Percentiles rank a stretch among this genome's conserved stretches.
Evolutionary conservation across 306 rosid species (phyloP).

Genomic region (Hippophae rhamnoides): DNA sequence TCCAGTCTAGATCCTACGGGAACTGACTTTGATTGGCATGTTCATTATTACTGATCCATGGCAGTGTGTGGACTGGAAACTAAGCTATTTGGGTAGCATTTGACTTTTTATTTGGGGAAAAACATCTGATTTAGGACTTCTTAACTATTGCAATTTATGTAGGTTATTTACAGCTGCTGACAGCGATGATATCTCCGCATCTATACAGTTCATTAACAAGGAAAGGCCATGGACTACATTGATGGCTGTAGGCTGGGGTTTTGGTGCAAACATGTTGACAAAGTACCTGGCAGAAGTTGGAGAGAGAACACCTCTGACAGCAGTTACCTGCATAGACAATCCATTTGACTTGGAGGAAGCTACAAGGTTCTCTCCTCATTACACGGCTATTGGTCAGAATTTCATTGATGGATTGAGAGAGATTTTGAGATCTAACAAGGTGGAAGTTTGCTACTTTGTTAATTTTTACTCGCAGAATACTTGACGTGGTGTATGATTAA

Average conservation of each 20-base stretch:
- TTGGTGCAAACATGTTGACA: conserved; percentile 93
- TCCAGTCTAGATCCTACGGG: too few relatives aligned
- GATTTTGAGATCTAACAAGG: conserved; percentile 79
- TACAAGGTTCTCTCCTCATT: conserved; percentile 52
- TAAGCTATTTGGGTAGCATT: too few relatives aligned
- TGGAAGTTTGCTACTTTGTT: conserved; percentile 22
- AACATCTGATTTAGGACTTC: conserved; percentile 26
- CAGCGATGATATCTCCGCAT: conserved; percentile 91
- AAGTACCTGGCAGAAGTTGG: conserved; percentile 93
- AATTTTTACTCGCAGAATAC: conserved; percentile 9
- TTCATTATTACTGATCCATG: too few relatives aligned
- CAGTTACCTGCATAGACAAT: conserved; percentile 83
- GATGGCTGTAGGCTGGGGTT: conserved; percentile 92
- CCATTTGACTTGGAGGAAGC: conserved; percentile 95
- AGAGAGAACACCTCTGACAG: conserved; percentile 73
- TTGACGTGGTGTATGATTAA: conserved; percentile 12
- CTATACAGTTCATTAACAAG: conserved; percentile 50
- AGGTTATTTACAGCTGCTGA: conserved; percentile 99
- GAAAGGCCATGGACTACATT: conserved; percentile 83
- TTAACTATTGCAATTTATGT: conserved; percentile 44
- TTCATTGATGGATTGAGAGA: conserved; percentile 66
- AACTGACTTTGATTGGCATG: too few relatives aligned
- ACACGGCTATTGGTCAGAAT: conserved; percentile 43
- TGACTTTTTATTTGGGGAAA: too few relatives aligned
- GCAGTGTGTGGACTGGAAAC: too few relatives aligned